Percentiles rank a stretch among this genome's conserved stretches.
Conservation (phyloP, 2,329 filamentous ascomycete species). For the Byssothecium circinans region DNA sequence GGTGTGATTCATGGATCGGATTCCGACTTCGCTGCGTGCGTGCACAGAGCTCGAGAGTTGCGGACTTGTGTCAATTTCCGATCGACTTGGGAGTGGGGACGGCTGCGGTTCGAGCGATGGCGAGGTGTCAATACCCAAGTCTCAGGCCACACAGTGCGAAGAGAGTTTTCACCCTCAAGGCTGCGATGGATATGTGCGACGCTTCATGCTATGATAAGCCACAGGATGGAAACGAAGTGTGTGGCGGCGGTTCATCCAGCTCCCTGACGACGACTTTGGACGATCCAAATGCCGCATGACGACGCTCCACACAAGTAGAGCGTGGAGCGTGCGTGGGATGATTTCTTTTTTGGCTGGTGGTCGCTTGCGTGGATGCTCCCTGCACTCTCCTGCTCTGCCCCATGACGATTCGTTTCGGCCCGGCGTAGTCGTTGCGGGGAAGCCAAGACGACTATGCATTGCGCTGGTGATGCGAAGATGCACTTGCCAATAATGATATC, state of each 20-base stretch:
- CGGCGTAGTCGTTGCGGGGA: slow-evolving; percentile 1
- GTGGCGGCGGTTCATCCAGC: neutral
- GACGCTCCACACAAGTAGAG: neutral
- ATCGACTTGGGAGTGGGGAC: neutral
- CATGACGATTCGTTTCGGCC: slow-evolving; percentile 1
- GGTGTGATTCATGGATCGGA: neutral
- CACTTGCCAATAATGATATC: neutral
- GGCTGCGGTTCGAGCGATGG: no score
- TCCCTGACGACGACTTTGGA: neutral
- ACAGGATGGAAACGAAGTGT: no score
- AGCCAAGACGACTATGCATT: neutral
- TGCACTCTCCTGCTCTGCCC: neutral
- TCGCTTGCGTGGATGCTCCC: neutral
- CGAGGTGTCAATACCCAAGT: no score
- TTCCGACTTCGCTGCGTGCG: neutral
- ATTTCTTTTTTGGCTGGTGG: neutral
- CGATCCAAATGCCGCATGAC: slow-evolving; percentile 3
- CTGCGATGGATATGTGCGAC: no score
- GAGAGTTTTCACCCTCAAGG: no score
- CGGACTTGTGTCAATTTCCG: neutral
- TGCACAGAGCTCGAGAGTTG: neutral
- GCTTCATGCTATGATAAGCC: no score
- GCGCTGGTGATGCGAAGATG: neutral
- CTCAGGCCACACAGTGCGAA: no score
- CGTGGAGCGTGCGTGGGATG: neutral